Evolutionary conservation across 2,329 filamentous ascomycete species (phyloP).

Genomic region (Aspergillus ochraceoroseus): DNA sequence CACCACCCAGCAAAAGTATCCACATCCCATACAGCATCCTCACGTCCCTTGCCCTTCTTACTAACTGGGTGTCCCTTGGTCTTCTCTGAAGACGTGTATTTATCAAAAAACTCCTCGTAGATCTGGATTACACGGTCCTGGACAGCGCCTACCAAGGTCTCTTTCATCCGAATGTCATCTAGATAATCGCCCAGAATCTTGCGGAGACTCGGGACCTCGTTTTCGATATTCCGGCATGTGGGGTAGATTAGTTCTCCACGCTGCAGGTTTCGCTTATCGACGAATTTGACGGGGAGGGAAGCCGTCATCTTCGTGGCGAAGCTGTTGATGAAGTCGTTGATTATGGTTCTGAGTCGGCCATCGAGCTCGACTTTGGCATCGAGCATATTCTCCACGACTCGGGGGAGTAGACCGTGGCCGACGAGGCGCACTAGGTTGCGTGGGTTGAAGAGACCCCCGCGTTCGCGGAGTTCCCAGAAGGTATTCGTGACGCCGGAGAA

Average conservation of each 20-base stretch:
- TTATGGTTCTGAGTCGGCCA: constrained; percentile 56
- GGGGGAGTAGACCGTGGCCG: constrained; percentile 55
- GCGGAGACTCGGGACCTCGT: constrained; percentile 54
- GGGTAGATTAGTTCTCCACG: constrained; percentile 43
- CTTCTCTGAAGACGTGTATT: constrained; percentile 42
- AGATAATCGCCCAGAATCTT: constrained; percentile 58
- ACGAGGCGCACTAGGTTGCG: constrained; percentile 57
- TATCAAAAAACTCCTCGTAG: constrained; percentile 62
- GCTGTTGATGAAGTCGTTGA: constrained; percentile 61
- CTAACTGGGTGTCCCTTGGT: constrained; percentile 33
- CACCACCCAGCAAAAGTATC: constrained; percentile 62
- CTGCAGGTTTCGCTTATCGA: constrained; percentile 37
- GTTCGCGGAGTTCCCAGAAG: constrained; percentile 62
- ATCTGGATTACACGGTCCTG: constrained; percentile 58
- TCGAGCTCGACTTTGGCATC: constrained; percentile 66
- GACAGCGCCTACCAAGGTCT: constrained; percentile 62
- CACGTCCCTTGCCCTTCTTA: constrained; percentile 56
- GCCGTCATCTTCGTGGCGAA: constrained; percentile 56
- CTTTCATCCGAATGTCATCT: constrained; percentile 59
- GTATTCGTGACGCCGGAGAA: constrained; percentile 62
- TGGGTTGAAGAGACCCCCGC: constrained; percentile 62
- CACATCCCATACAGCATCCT: constrained; percentile 61
- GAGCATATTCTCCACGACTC: constrained; percentile 66
- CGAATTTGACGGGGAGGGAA: constrained; percentile 39
- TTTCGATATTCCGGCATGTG: constrained; percentile 53